Conservation (phyloP, 108 stramenopile species). For the Nitzschia sp. region DNA sequence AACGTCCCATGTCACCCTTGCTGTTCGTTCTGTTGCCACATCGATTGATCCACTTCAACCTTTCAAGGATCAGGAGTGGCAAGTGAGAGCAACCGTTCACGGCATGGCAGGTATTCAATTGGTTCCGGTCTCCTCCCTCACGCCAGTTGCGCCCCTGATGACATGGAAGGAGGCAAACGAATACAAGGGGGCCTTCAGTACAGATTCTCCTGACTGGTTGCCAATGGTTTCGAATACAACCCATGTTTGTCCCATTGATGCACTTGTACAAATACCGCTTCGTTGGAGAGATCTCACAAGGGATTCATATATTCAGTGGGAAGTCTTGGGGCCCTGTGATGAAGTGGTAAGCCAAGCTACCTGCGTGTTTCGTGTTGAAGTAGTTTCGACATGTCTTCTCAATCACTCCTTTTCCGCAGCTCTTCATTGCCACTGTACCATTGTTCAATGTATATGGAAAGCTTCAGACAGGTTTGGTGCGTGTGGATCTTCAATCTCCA, state of each 20-base stretch:
- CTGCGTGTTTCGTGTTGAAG: not conserved
- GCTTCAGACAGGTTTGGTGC: slow-evolving; percentile 36
- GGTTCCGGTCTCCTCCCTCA: slow-evolving; percentile 28
- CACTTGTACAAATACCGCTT: slow-evolving; percentile 52
- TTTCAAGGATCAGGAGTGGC: slow-evolving; percentile 18
- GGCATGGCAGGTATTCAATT: slow-evolving; percentile 36
- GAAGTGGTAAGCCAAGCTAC: slow-evolving; percentile 18
- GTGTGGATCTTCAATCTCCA: slow-evolving; percentile 17
- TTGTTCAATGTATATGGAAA: slow-evolving; percentile 49
- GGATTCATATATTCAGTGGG: slow-evolving; percentile 61
- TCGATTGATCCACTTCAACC: slow-evolving; percentile 7
- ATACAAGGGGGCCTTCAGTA: not conserved
- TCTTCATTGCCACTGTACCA: slow-evolving; percentile 37
- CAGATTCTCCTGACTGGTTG: not conserved
- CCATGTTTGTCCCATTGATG: slow-evolving; percentile 39
- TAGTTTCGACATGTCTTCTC: not conserved
- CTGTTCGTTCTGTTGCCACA: slow-evolving; percentile 35
- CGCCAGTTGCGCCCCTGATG: slow-evolving; percentile 8
- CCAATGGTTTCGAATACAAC: slow-evolving; percentile 29
- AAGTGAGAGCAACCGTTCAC: slow-evolving; percentile 26
- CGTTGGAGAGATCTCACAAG: slow-evolving; percentile 83
- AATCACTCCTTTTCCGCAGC: slow-evolving; percentile 5
- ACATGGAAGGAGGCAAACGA: slow-evolving; percentile 6
- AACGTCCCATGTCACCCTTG: slow-evolving; percentile 46
- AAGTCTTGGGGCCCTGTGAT: slow-evolving; percentile 45